Evolutionary conservation across 192 early-diverging fungal genomes (phyloP).

Genomic region (Coemansia sp.): DNA sequence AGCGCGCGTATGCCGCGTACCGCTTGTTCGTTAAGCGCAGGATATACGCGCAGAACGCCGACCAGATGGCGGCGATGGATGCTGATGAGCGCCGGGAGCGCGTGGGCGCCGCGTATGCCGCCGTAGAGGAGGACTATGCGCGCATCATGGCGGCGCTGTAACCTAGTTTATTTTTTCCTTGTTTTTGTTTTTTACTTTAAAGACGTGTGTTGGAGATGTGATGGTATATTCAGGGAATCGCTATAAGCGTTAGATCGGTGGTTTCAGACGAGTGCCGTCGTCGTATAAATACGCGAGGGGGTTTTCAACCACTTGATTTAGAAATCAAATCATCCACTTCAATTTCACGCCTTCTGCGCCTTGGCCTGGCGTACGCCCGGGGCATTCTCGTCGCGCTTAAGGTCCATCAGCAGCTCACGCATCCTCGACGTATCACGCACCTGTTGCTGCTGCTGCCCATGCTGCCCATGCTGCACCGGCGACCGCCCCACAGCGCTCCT

Average conservation of each 20-base stretch:
- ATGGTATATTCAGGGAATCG: no score
- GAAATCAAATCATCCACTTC: no score
- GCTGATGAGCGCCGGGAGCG: conserved; percentile 65
- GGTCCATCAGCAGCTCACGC: conserved; percentile 66
- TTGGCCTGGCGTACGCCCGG: conserved; percentile 58
- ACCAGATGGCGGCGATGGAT: conserved; percentile 64
- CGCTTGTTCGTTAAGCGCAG: conserved; percentile 82
- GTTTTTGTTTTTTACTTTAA: not conserved
- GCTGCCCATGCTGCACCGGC: no score
- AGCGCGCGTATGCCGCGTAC: conserved; percentile 55
- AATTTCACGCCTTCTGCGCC: conserved; percentile 1
- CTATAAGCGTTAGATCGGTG: no score
- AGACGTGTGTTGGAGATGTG: not conserved
- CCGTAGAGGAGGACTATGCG: conserved; percentile 77
- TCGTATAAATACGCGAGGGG: no score
- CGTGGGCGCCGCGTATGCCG: conserved; percentile 71
- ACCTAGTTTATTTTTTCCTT: conserved; percentile 28
- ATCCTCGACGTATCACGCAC: conserved; percentile 64
- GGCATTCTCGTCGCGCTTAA: conserved; percentile 65
- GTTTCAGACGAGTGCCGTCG: no score
- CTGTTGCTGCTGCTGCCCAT: conserved; percentile 1
- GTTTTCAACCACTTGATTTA: no score
- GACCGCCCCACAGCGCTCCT: no score
- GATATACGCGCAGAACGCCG: conserved; percentile 79
- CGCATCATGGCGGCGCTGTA: conserved; percentile 38